These are phyloP conservation scores for Irineochytrium annulatum DNA, from an alignment of 192 early-diverging fungal species.

Conservation along the genomic window DNA sequence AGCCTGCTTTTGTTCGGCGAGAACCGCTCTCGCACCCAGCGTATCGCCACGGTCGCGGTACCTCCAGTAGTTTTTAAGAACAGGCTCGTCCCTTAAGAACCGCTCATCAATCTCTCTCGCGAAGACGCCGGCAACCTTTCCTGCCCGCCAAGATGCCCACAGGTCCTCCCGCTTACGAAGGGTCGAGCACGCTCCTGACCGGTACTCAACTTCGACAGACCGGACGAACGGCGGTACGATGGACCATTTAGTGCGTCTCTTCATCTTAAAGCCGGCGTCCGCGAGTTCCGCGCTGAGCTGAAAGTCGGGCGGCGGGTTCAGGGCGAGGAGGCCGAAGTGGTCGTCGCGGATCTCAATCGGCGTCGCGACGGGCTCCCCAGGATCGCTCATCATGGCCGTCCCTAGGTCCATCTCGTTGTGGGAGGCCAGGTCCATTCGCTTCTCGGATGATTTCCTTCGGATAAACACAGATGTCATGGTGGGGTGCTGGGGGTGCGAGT, in stretches of 20 bases:
- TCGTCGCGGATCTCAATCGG: slow-evolving; percentile 29
- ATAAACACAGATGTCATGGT: slow-evolving; percentile 13
- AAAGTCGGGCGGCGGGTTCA: slow-evolving; percentile 20
- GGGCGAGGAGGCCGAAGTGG: slow-evolving; percentile 15
- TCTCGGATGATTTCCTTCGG: not conserved
- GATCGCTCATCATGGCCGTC: not conserved
- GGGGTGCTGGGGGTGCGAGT: slow-evolving; percentile 43
- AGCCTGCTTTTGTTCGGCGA: slow-evolving; percentile 20
- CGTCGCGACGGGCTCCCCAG: slow-evolving; percentile 17
- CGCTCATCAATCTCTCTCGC: slow-evolving; percentile 42
- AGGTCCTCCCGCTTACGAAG: slow-evolving; percentile 29
- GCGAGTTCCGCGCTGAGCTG: slow-evolving; percentile 19
- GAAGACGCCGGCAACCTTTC: slow-evolving; percentile 37
- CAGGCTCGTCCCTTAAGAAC: slow-evolving; percentile 31
- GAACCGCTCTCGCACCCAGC: slow-evolving; percentile 7
- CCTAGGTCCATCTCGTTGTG: slow-evolving; percentile 5
- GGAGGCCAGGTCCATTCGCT: slow-evolving; percentile 1
- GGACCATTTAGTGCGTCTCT: not conserved
- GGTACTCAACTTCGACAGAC: slow-evolving; percentile 18
- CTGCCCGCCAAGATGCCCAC: slow-evolving; percentile 37
- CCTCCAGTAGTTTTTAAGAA: slow-evolving; percentile 30
- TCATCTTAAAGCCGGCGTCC: not conserved
- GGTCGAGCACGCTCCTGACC: slow-evolving; percentile 15
- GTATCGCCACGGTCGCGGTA: slow-evolving; percentile 29
- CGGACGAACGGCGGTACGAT: slow-evolving; percentile 9